Conservation (phyloP, 352 stramenopile genomes). For the Globisporangium carolinianum region DNA sequence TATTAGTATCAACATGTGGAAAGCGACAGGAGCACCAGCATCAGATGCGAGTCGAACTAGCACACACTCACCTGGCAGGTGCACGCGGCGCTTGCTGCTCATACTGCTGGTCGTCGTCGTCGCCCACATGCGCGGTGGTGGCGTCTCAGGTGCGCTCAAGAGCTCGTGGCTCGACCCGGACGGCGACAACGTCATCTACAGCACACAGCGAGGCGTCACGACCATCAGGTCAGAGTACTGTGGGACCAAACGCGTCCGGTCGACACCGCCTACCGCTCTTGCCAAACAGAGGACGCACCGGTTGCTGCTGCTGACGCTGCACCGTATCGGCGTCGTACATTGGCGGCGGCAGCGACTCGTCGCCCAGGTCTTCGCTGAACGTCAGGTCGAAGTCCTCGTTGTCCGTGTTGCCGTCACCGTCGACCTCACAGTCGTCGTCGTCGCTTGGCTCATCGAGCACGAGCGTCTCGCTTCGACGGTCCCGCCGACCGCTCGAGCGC, state of each 20-base stretch:
- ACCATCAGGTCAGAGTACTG: too few relatives aligned
- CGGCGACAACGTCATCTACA: conserved; percentile 1
- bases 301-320: too few relatives aligned
- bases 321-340: conserved; percentile 8
- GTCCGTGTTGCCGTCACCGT: conserved; percentile 1
- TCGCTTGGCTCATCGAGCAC: conserved; percentile 13
- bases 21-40: too few relatives aligned
- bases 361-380: conserved; percentile 9
- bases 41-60: neutral
- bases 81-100: neutral
- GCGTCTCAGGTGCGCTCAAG: conserved; percentile 5
- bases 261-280: too few relatives aligned
- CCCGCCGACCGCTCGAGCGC: neutral
- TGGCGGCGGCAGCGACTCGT: conserved; percentile 14
- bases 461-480: neutral
- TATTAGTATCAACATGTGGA: too few relatives aligned
- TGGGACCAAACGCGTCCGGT: too few relatives aligned
- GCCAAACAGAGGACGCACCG: neutral
- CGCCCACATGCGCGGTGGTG: conserved; percentile 1
- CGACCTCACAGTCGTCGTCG: neutral
- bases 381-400: conserved; percentile 6
- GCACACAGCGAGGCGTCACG: neutral
- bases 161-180: neutral
- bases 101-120: neutral
- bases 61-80: neutral